Percentiles rank a stretch among this genome's conserved stretches.
Evolutionary conservation across 805 yeast genomes (phyloP).

Genomic region (Suhomyces sp.): DNA sequence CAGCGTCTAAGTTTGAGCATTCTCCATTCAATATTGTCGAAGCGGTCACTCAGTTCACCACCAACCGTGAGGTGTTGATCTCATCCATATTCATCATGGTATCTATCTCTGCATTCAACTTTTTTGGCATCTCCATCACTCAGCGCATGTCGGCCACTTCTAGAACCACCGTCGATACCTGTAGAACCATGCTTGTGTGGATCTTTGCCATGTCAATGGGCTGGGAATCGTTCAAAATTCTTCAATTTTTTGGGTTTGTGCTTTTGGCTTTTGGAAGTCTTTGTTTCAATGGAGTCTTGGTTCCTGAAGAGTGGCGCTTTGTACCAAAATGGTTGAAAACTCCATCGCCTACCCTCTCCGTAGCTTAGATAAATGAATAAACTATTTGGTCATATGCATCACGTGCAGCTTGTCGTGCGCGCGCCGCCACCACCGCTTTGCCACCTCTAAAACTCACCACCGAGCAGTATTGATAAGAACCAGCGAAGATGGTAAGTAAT

Average conservation of each 20-base stretch:
- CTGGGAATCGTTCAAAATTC: conserved; percentile 66
- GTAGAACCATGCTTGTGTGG: conserved; percentile 76
- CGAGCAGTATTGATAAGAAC: not conserved
- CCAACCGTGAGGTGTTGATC: conserved; percentile 40
- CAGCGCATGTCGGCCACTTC: conserved; percentile 67
- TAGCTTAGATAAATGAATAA: not conserved
- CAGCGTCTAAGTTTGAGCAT: conserved; percentile 33
- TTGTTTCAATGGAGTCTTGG: conserved; percentile 66
- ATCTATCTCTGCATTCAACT: conserved; percentile 69
- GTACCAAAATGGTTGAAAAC: conserved; percentile 46
- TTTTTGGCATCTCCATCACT: conserved; percentile 69
- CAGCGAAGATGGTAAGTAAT: conserved; percentile 1
- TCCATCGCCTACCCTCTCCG: not conserved
- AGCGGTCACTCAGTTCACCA: conserved; percentile 48
- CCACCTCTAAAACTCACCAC: not conserved
- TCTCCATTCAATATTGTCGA: conserved; percentile 57
- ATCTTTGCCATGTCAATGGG: conserved; percentile 63
- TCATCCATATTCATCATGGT: conserved; percentile 66
- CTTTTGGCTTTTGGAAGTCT: conserved; percentile 69
- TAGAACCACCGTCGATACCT: conserved; percentile 74
- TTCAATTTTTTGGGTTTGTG: conserved; percentile 64
- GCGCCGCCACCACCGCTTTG: not conserved
- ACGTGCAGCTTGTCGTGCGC: conserved; percentile 1
- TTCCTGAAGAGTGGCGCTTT: conserved; percentile 46
- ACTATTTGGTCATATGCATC: not conserved